Base-by-base conservation (phyloP, 768 basidiomycete species). In the Lentinula sp. region DNA sequence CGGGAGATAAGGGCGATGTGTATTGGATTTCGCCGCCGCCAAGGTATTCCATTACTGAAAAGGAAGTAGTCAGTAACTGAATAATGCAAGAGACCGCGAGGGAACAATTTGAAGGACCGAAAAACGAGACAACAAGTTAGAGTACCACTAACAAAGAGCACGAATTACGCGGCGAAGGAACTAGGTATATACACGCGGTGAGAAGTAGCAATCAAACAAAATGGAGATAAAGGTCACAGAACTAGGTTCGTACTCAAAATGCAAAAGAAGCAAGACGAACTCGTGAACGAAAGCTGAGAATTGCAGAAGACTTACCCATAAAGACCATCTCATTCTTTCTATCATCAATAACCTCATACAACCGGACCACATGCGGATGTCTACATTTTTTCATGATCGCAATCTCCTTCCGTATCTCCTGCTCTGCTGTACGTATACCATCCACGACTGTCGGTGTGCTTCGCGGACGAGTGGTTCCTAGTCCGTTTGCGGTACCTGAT, bases 341-440 rank as follows among this genome's bases (percentile, higher is more conserved):
- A 74, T 98, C 97, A 72, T 98, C 95, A 63, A 99, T 95, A 69
- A 98, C 94, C 72, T 98, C 95, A 66, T 86, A 85, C 60, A 99
- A 81, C 64, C 88, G 80, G 10, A 98, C 94, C 61, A 97, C 87
- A 70, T 97, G 88, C 0, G 90, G 88, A 69, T 97, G 94, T 51
- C 87, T 78, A 68, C 92, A 89, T 70, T 97, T 95, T 79, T 98
- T 98, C 93, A 99, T 97, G 72, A 98, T 95, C 2, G 97, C 97
- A 62, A 98, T 95, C 75, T 98, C 96, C 72, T 87, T 88, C 65
- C 86, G 81, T 63, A 97, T 93, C 76, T 93, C 93, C 64, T 85
- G 80, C 69, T 93, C 93, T 34, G 85, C 85, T 23, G 84, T 88
- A 61, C 83, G 80, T 45, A 89, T 80, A 62, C 82, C 82, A 71